Percentiles rank a stretch among this genome's conserved stretches.
These are phyloP conservation scores for Phytophthora tubulina DNA, from an alignment of 352 stramenopile genomes.

Conservation along the genomic window DNA sequence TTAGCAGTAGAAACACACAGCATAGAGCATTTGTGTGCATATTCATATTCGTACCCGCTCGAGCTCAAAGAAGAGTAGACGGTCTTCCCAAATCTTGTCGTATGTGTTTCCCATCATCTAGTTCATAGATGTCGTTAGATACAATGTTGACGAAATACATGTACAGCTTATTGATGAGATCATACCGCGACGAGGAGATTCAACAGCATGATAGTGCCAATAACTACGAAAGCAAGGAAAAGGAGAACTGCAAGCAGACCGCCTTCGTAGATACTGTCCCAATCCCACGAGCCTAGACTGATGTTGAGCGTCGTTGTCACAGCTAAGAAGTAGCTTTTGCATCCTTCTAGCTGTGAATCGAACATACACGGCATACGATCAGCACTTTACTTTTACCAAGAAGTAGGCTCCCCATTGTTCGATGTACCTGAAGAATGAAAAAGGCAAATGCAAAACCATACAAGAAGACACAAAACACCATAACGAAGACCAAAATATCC, in stretches of 20 bases:
- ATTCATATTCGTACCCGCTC: conserved; percentile 56
- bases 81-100: conserved; percentile 88
- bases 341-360: conserved; percentile 69
- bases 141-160: too few species aligned
- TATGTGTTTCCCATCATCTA: conserved; percentile 90
- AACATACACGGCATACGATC: not conserved
- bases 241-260: conserved; percentile 72
- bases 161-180: not conserved
- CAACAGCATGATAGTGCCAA: conserved; percentile 86
- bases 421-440: conserved; percentile 82
- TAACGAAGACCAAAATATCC: conserved; percentile 78
- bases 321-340: conserved; percentile 65
- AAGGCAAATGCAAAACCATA: conserved; percentile 82
- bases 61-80: conserved; percentile 82
- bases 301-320: conserved; percentile 76
- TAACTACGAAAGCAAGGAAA: conserved; percentile 79
- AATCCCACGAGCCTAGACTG: conserved; percentile 81
- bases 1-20: too few species aligned
- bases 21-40: conserved; percentile 7
- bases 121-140: too few species aligned
- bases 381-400: too few species aligned
- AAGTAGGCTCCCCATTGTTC: not conserved
- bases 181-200: conserved; percentile 82
- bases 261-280: conserved; percentile 75
- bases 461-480: conserved; percentile 81